Percentiles rank a stretch among this genome's conserved stretches.
Evolutionary conservation across 148 eudicot species (phyloP).

Genomic region (Silene conica): DNA sequence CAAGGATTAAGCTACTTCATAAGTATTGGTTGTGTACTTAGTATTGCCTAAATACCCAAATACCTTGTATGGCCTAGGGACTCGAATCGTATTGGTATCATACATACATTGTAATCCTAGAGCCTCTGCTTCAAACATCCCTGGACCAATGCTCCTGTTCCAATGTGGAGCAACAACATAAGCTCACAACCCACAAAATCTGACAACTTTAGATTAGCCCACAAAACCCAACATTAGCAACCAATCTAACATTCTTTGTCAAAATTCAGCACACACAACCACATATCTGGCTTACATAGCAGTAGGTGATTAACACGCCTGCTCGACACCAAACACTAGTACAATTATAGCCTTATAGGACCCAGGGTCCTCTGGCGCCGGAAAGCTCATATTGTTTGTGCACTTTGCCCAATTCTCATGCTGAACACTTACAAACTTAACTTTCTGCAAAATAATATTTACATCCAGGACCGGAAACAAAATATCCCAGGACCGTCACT

Average conservation of each 20-base stretch:
- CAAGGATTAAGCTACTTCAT: slow-evolving; percentile 7
- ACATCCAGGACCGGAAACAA: background rate
- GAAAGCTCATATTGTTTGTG: background rate
- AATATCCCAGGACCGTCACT: too few relatives aligned
- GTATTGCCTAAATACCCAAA: slow-evolving; percentile 5
- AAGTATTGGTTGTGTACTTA: background rate
- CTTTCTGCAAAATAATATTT: background rate
- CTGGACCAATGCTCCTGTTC: slow-evolving; percentile 73
- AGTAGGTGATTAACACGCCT: too few relatives aligned
- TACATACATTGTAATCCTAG: slow-evolving; percentile 82
- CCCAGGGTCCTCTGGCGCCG: too few relatives aligned
- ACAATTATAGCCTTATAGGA: too few relatives aligned
- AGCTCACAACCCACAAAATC: background rate
- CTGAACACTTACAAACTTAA: background rate
- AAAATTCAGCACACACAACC: background rate
- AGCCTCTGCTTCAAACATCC: slow-evolving; percentile 97
- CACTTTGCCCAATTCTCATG: background rate
- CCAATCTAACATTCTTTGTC: background rate
- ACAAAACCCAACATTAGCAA: background rate
- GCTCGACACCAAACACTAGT: too few relatives aligned
- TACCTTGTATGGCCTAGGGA: slow-evolving; percentile 89
- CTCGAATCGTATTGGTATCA: slow-evolving; percentile 77
- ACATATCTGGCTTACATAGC: too few relatives aligned
- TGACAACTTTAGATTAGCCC: background rate
- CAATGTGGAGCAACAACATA: slow-evolving; percentile 20